Base-by-base conservation (phyloP, 192 early-diverging fungal species). In the Coemansia sp. region DNA sequence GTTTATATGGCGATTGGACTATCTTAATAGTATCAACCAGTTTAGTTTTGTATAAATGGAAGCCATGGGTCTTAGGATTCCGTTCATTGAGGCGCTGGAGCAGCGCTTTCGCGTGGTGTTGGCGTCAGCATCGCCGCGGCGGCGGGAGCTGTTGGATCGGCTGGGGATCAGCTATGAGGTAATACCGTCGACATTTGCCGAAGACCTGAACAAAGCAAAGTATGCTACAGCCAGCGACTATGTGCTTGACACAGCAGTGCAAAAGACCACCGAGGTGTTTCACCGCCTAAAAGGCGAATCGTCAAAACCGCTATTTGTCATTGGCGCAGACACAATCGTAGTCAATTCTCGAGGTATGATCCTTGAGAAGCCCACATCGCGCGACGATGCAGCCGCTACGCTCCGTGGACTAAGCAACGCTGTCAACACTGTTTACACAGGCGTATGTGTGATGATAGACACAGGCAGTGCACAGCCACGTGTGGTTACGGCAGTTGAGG, bases 261-360 rank as follows among this genome's bases (percentile, higher is more conserved):
- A 70, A 31, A 95, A 95, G 76, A 87, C 86, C 5, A 58, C 72
- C 0, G 88, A 92, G 25, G 90, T 92, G 4, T 88, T 83, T 71
- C 63, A 71, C 6, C 75, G 85, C 15, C 31, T 88, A 38, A 81
- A 58, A 11, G 31, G 25, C 23, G 65, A 66, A 18, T 52, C 46
- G 0, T 24, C 71, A 38, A 73, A 76, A 17, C 82, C 83, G 28
- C 72, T 87, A 59, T 60, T 93, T 36, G 77, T 93, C 17, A 93
- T 95, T 44, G 85, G 86, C 3, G 84, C 91, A n/a, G 94, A 96
- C 66, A 96, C 94, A 0, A 83, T 96, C 0, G 89, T 93, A 11
- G 66, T 73, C 15, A 77, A 83, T 8, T 62, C 83, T 1, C 72
- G 83, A 14, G 74, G 78, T n/a, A 40, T 56, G 25, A 93, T 97